phyloP scores from a whole-genome alignment of 495 filamentous ascomycete species.

The Pseudomonodictys pantanalensis region DNA sequence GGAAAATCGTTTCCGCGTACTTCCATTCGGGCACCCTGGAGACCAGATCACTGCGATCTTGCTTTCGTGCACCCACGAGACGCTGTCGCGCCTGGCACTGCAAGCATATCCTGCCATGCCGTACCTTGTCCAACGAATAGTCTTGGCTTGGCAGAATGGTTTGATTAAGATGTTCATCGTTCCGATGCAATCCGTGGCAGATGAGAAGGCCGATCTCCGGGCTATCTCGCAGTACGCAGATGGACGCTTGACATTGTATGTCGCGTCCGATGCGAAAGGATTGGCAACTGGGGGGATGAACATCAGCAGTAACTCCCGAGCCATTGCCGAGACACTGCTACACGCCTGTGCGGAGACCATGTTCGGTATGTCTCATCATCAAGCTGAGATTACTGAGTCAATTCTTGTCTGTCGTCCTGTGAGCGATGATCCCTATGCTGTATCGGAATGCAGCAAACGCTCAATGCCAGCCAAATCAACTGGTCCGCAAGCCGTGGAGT shows the following conservation, averaged over 20 bases:
- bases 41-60: conserved; percentile 49
- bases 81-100: conserved; percentile 31
- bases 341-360: conserved; percentile 52
- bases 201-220: conserved; percentile 45
- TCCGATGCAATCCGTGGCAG: conserved; percentile 38
- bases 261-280: conserved; percentile 44
- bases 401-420: conserved; percentile 39
- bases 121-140: conserved; percentile 43
- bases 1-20: conserved; percentile 44
- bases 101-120: conserved; percentile 50
- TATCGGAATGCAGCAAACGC: conserved; percentile 37
- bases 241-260: conserved; percentile 42
- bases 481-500: neutral
- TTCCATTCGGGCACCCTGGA: conserved; percentile 48
- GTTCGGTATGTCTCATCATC: conserved; percentile 51
- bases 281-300: conserved; percentile 42
- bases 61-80: conserved; percentile 41
- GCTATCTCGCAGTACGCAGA: conserved; percentile 49
- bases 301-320: conserved; percentile 47
- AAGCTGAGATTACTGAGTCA: conserved; percentile 50
- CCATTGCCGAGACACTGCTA: conserved; percentile 56
- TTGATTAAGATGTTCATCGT: conserved; percentile 50
- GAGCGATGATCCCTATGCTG: conserved; percentile 9
- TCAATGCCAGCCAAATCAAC: conserved; percentile 13
- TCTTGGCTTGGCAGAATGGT: conserved; percentile 46